phyloP scores from a whole-genome alignment of 192 early-diverging fungal genomes.

The Backusella circina region DNA sequence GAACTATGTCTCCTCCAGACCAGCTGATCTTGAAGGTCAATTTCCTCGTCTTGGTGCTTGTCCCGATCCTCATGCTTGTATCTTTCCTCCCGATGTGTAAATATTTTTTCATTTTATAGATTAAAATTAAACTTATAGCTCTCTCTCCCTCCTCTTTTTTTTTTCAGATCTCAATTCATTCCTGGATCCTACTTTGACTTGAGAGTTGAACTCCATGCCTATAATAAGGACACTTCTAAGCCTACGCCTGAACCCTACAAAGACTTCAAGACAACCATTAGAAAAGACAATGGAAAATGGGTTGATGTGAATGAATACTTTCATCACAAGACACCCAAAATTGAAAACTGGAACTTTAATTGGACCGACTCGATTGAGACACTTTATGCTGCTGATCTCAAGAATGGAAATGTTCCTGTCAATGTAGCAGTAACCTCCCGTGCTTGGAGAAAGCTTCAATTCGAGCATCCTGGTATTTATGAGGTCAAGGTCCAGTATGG shows the following conservation, averaged over 20 bases:
- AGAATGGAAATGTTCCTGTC: slow-evolving; percentile 34
- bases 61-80: slow-evolving; percentile 41
- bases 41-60: slow-evolving; percentile 48
- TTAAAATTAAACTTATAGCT: too few relatives aligned
- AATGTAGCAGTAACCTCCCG: slow-evolving; percentile 46
- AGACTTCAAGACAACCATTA: slow-evolving; percentile 45
- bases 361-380: slow-evolving; percentile 44
- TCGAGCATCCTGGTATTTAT: slow-evolving; percentile 46
- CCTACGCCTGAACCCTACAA: slow-evolving; percentile 30
- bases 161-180: slow-evolving; percentile 48
- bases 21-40: slow-evolving; percentile 39
- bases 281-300: slow-evolving; percentile 34
- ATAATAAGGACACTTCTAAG: slow-evolving; percentile 37
- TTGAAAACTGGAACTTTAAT: slow-evolving; percentile 48
- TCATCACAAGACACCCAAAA: slow-evolving; percentile 24
- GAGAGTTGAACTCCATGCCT: slow-evolving; percentile 56
- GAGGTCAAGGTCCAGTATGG: slow-evolving; percentile 44
- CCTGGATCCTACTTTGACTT: slow-evolving; percentile 57
- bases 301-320: slow-evolving; percentile 40
- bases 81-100: slow-evolving; percentile 48
- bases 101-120: neutral
- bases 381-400: slow-evolving; percentile 32
- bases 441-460: slow-evolving; percentile 42
- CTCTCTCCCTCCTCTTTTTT: too few relatives aligned
- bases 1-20: neutral